Percentiles rank a stretch among this genome's conserved stretches.
Conservation (phyloP, 192 early-diverging fungal genomes). For the Coemansia sp. region DNA sequence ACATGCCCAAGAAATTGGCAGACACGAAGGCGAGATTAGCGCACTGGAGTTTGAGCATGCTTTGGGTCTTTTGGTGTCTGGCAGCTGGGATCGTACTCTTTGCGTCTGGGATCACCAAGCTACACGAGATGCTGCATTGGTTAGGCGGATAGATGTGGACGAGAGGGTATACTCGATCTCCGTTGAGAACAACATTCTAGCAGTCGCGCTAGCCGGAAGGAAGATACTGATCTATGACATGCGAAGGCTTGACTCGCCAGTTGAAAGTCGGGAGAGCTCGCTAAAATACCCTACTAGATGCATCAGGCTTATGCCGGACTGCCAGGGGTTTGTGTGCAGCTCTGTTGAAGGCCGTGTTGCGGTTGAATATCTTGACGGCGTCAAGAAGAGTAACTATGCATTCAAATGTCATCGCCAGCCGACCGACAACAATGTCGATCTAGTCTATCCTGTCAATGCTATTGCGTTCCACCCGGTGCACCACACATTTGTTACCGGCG, state of each 20-base stretch:
- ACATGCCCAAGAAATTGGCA: slow-evolving; percentile 64
- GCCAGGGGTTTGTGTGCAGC: slow-evolving; percentile 82
- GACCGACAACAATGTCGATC: slow-evolving; percentile 70
- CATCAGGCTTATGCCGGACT: slow-evolving; percentile 83
- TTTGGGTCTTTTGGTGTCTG: slow-evolving; percentile 70
- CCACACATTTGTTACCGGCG: slow-evolving; percentile 96
- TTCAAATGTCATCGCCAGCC: slow-evolving; percentile 95
- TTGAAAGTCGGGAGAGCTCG: slow-evolving; percentile 73
- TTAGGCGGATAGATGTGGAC: slow-evolving; percentile 21
- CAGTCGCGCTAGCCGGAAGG: slow-evolving; percentile 82
- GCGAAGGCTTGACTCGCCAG: slow-evolving; percentile 72
- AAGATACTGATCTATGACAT: slow-evolving; percentile 83
- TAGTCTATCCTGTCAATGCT: slow-evolving; percentile 91
- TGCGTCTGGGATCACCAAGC: slow-evolving; percentile 55
- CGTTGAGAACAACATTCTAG: slow-evolving; percentile 64
- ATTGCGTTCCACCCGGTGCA: slow-evolving; percentile 89
- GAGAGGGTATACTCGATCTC: slow-evolving; percentile 89
- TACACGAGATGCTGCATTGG: slow-evolving; percentile 44
- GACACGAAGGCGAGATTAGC: slow-evolving; percentile 77
- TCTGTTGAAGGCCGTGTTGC: slow-evolving; percentile 95
- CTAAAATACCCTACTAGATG: slow-evolving; percentile 89
- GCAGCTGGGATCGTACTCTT: slow-evolving; percentile 91
- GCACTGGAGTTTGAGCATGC: slow-evolving; percentile 63
- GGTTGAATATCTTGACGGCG: slow-evolving; percentile 88
- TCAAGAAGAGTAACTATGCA: slow-evolving; percentile 76